These are phyloP conservation scores for Microbotryum saponariae DNA, from an alignment of 1,284 basidiomycete species.

Conservation along the genomic window DNA sequence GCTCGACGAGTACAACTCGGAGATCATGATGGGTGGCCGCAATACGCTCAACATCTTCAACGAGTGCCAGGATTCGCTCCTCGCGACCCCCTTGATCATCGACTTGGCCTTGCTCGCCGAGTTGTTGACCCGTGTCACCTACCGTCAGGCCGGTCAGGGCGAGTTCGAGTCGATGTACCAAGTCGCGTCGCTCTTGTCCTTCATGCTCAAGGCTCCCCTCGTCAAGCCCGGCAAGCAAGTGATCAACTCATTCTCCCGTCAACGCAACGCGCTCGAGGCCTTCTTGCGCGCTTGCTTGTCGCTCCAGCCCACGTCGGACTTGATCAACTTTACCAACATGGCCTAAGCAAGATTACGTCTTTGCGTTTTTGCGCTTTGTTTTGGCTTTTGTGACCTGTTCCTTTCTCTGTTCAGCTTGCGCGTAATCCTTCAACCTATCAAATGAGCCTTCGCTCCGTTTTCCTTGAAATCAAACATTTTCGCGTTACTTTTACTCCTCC, in stretches of 20 bases:
- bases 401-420: too few relatives aligned
- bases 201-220: conserved; percentile 77
- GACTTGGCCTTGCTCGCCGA: conserved; percentile 91
- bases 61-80: conserved; percentile 91
- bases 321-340: conserved; percentile 47
- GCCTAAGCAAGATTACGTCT: neutral
- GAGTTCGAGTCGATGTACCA: conserved; percentile 71
- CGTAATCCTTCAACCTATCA: too few relatives aligned
- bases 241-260: conserved; percentile 89
- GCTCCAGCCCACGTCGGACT: conserved; percentile 69
- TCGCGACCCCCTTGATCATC: conserved; percentile 91
- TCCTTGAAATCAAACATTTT: too few relatives aligned
- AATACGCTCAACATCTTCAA: conserved; percentile 73
- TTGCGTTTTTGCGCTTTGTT: neutral
- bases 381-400: neutral
- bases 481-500: too few relatives aligned
- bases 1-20: conserved; percentile 98
- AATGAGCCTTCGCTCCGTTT: too few relatives aligned
- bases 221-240: conserved; percentile 93
- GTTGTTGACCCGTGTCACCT: conserved; percentile 82
- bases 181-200: conserved; percentile 78
- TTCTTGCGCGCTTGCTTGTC: conserved; percentile 83
- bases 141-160: conserved; percentile 54
- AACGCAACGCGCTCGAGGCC: conserved; percentile 85
- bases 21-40: conserved; percentile 55